Conservation (phyloP, 2,329 filamentous ascomycete genomes). For the Sporothrix variecibatus region DNA sequence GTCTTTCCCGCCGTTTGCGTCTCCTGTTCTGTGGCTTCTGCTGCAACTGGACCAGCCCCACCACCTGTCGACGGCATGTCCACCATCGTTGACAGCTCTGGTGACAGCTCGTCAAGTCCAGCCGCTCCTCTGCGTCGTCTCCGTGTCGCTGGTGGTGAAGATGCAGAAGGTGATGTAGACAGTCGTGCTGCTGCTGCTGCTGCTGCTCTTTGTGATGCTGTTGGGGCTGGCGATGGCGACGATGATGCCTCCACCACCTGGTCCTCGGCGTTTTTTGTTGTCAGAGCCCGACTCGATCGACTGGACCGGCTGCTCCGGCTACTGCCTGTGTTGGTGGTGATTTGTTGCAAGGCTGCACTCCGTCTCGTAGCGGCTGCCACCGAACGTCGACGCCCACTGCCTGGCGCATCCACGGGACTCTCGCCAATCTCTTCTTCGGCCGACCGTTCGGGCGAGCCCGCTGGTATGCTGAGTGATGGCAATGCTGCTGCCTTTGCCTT, state of each 20-base stretch:
- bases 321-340: conserved; percentile 39
- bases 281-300: background rate
- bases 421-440: conserved; percentile 51
- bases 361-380: conserved; percentile 40
- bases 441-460: conserved; percentile 19
- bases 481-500: background rate
- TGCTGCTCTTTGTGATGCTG: background rate
- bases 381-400: conserved; percentile 53
- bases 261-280: conserved; percentile 1
- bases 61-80: background rate
- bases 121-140: background rate
- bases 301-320: conserved; percentile 23
- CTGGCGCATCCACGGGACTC: conserved; percentile 57
- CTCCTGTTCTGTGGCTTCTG: background rate
- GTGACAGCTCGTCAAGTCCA: conserved; percentile 39
- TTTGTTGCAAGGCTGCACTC: conserved; percentile 44
- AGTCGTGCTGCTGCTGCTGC: background rate
- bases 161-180: conserved; percentile 9
- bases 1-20: background rate
- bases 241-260: conserved; percentile 28
- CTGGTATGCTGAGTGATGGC: background rate
- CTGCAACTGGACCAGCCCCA: background rate
- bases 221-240: conserved; percentile 3
- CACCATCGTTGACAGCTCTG: conserved; percentile 32
- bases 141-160: conserved; percentile 30